Evolutionary conservation across 345 rosid species (phyloP), one percentile per base, ranked within the genome.

Genomic region (Lepidium africanum): DNA sequence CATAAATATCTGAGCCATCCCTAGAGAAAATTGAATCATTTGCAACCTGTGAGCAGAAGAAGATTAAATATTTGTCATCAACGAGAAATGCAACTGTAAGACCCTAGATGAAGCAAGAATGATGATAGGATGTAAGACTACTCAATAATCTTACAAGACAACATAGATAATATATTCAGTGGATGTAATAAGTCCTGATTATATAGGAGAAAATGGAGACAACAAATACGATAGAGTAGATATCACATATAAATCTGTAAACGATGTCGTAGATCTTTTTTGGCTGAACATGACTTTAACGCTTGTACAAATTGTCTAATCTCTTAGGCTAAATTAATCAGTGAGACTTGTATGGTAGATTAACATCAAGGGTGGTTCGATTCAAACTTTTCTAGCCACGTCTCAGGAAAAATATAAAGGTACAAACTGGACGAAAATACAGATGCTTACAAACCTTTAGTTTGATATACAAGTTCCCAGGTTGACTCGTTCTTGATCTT

Each of bases 1-100:
- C 92, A 56, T 87, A 90, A 21, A 93, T 58, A 85, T 93, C 96
- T 65, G 93, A 87, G 68, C 98, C 96, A 50, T 93, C 94, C 81
- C 96, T 83, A 13, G 88, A 19, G 83, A 93, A 93, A 63, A 77
- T 64, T 9, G 87, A 80, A 81, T 93, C 98, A 45, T 85, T 79
- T 30, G 89, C 90, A 39, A 90, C 96, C 98, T 90, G 75, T 51
- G 63, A 59, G 78, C 43, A 67, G 63, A 59, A 59, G 15, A 66
- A 51, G 41, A 58, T 42, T 56, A 72, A 59, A 37, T 64, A 46
- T 19, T 51, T 10, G 58, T 47, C 54, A 58, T 17, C 46, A 78
- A 64, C 57, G 13, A 33, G 45, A 73, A 58, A 11, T 50, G 45
- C 56, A 52, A 58, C 21, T 59, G 55, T 51, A 49, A 49, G 74